These are phyloP conservation scores for Hypoxylon sp. DNA, from an alignment of 2,329 filamentous ascomycete genomes.

Conservation along the genomic window DNA sequence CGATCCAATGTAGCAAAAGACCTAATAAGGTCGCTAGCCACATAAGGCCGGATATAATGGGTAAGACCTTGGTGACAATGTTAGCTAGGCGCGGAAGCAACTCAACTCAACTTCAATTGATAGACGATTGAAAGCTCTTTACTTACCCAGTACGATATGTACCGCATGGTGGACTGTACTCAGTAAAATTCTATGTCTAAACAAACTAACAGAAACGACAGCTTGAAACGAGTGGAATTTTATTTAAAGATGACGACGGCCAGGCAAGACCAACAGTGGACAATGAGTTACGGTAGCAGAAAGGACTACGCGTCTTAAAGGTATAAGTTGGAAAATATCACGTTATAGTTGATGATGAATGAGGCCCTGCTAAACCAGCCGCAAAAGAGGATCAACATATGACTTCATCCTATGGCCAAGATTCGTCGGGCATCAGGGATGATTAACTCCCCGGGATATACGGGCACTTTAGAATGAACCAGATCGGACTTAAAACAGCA, in stretches of 20 bases:
- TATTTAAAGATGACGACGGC: slow-evolving; percentile 10
- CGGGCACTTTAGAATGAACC: slow-evolving; percentile 6
- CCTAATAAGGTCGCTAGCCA: slow-evolving; percentile 79
- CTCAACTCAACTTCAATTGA: slow-evolving; percentile 11
- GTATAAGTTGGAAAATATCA: slow-evolving; percentile 30
- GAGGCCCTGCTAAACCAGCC: slow-evolving; percentile 27
- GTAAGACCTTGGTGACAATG: slow-evolving; percentile 67
- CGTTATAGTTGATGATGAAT: slow-evolving; percentile 37
- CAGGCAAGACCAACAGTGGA: slow-evolving; percentile 8
- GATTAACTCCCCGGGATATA: slow-evolving; percentile 26
- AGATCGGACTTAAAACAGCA: slow-evolving; percentile 20
- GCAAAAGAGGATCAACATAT: slow-evolving; percentile 38
- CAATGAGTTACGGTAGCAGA: slow-evolving; percentile 21
- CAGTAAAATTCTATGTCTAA: slow-evolving; percentile 22
- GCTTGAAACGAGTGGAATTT: slow-evolving; percentile 26
- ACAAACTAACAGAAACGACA: slow-evolving; percentile 3
- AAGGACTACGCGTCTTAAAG: slow-evolving; percentile 33
- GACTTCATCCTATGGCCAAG: slow-evolving; percentile 37
- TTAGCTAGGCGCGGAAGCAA: slow-evolving; percentile 15
- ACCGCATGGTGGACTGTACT: slow-evolving; percentile 42
- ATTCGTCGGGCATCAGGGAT: slow-evolving; percentile 19
- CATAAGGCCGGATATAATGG: slow-evolving; percentile 75
- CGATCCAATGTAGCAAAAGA: slow-evolving; percentile 79
- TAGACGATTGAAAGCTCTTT: not conserved
- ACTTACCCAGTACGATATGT: slow-evolving; percentile 52